Conservation (phyloP, 129 eudicot species). For the Saposhnikovia divaricata region DNA sequence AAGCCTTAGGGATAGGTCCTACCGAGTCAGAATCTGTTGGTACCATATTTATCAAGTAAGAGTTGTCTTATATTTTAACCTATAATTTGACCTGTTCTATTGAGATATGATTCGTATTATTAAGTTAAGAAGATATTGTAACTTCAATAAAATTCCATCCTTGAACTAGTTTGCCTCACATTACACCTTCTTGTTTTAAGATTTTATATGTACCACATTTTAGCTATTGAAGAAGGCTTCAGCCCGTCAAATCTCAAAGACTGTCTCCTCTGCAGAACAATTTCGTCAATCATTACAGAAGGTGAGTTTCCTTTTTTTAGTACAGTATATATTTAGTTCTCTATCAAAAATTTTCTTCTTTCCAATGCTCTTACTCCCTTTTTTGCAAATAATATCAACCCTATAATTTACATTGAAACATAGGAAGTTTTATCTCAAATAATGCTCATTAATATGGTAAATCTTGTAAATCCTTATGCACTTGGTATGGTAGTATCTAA, state of each 20-base stretch:
- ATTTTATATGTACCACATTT: conserved; percentile 65
- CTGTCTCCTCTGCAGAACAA: conserved; percentile 59
- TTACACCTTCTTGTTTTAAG: conserved; percentile 53
- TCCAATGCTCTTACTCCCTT: conserved; percentile 1
- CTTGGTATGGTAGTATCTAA: neutral
- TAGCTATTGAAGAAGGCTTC: conserved; percentile 84
- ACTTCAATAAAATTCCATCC: conserved; percentile 19
- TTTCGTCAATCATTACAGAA: conserved; percentile 55
- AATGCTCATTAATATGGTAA: neutral
- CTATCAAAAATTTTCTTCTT: conserved; percentile 7
- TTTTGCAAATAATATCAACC: neutral
- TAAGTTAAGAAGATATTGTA: neutral
- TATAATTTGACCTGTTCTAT: neutral
- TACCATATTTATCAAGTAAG: neutral
- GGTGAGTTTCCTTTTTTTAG: conserved; percentile 43
- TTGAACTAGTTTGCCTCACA: conserved; percentile 35
- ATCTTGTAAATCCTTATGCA: neutral
- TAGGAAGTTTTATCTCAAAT: neutral
- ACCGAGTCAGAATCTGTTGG: neutral
- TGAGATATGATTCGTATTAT: neutral
- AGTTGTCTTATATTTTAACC: neutral
- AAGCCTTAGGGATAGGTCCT: neutral
- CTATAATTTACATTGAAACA: neutral
- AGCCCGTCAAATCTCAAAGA: conserved; percentile 54
- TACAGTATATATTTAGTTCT: conserved; percentile 7